phyloP scores from a whole-genome alignment of 345 rosid genomes.

The Kernera saxatilis region DNA sequence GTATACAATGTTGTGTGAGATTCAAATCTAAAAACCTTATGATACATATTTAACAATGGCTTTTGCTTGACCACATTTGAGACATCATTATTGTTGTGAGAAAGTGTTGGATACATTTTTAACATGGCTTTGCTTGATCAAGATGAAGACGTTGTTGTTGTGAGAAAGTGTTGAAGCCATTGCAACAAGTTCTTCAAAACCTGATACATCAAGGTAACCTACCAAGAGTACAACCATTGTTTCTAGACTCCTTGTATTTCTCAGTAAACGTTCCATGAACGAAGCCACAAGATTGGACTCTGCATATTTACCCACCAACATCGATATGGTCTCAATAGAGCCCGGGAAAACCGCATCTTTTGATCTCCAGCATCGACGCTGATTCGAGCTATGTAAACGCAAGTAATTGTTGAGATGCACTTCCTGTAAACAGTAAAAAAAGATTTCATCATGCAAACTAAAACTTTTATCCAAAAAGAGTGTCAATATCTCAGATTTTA shows the following conservation, averaged over 20 bases:
- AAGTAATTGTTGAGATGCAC: conserved; percentile 20
- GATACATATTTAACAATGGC: background rate
- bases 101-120: conserved; percentile 6
- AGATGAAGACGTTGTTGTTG: conserved; percentile 5
- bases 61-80: background rate
- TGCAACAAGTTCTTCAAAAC: conserved; percentile 25
- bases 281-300: conserved; percentile 22
- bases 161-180: conserved; percentile 21
- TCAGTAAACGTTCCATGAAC: conserved; percentile 23
- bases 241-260: conserved; percentile 20
- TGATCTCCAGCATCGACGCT: conserved; percentile 19
- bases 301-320: conserved; percentile 27
- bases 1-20: background rate
- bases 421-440: background rate
- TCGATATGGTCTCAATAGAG: conserved; percentile 20
- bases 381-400: conserved; percentile 11
- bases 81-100: background rate
- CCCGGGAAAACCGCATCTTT: conserved; percentile 16
- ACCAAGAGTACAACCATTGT: conserved; percentile 27
- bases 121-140: conserved; percentile 17
- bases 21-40: background rate
- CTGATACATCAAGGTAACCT: conserved; percentile 25
- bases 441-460: background rate
- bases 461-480: background rate
- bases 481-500: background rate